Base-by-base conservation (phyloP, 768 basidiomycete species). In the Lactifluus piperatus region DNA sequence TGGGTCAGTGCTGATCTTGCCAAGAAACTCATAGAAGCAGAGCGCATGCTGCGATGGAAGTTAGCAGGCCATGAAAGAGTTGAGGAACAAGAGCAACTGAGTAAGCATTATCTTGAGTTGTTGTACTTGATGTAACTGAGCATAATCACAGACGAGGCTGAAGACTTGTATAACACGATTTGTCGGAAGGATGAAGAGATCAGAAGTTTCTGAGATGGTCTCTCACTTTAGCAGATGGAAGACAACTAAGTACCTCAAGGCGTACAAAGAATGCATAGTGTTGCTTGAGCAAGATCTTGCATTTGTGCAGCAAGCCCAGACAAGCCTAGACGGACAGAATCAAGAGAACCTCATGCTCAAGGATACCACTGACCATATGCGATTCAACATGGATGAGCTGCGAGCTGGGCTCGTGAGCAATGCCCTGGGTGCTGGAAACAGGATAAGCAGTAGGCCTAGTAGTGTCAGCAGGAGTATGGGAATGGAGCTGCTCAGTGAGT, bases 341-440 rank as follows among this genome's bases (percentile, higher is more conserved):
- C 90, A 92, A 67, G 91, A 94, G 76, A 97, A 97, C 67, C 69
- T 95, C 64, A 73, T 91, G 68, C 77, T 97, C 60, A 95, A 95
- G 69, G 94, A 97, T 76, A 97, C 94, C 2, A 97, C 97, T 64
- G 94, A 97, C 69, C 81, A 92, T 48, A 86, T 97, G 81, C 79
- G 91, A 32, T 95, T 87, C 64, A 94, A 97, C 66, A 83, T 97
- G 79, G 94, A 97, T 65, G 92, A 94, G 72, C 81, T 94, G 77
- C 79, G 92, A 41, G 81, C 74, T 53, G 73, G 71, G 48, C 74
- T 76, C 5, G 69, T 73, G 39, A 71, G 64, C 41, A 69, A 71
- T 41, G 72, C 71, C n/a, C 65, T 60, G 22, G 70, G 68, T 41
- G 67, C 69, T 11, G 74, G 73, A 13, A 70, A 74, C 0, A 71